A percentile compares a stretch with the other conserved stretches of the same genome.
Evolutionary conservation across 345 rosid species (phyloP).

Genomic region (Citrus inodora): DNA sequence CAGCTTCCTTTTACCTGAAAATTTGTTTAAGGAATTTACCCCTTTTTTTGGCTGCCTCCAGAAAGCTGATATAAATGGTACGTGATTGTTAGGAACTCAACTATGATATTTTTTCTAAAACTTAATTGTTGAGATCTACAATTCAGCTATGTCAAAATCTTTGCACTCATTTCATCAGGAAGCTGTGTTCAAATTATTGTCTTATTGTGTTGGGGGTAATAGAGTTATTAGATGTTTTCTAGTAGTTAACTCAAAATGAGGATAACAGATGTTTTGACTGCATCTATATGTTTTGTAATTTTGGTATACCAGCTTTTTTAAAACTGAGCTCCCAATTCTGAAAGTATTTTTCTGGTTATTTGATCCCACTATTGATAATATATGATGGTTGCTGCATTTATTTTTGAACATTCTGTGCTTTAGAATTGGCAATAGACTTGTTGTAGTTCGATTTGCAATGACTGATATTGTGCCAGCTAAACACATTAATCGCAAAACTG

Average conservation of each 20-base stretch:
- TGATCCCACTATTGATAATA: neutral
- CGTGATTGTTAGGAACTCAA: neutral
- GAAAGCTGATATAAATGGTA: neutral
- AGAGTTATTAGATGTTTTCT: too few relatives aligned
- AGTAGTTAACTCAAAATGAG: too few relatives aligned
- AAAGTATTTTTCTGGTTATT: neutral
- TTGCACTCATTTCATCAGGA: neutral
- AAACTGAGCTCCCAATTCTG: neutral
- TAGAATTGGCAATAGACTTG: neutral
- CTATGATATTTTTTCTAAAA: too few relatives aligned
- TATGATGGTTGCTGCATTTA: neutral
- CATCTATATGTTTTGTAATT: neutral
- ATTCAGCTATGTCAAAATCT: neutral
- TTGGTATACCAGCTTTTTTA: neutral
- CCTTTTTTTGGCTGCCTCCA: neutral
- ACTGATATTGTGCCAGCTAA: neutral
- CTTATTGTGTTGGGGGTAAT: too few relatives aligned
- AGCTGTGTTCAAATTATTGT: too few relatives aligned
- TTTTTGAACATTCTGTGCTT: neutral
- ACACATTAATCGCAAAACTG: too few relatives aligned
- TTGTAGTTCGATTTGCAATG: too few relatives aligned
- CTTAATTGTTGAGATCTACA: neutral
- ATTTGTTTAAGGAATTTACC: neutral
- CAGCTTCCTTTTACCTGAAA: neutral
- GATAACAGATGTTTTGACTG: neutral